These are phyloP conservation scores for Chlorella vulgaris DNA, from an alignment of 139 green algal genomes.

Conservation along the genomic window DNA sequence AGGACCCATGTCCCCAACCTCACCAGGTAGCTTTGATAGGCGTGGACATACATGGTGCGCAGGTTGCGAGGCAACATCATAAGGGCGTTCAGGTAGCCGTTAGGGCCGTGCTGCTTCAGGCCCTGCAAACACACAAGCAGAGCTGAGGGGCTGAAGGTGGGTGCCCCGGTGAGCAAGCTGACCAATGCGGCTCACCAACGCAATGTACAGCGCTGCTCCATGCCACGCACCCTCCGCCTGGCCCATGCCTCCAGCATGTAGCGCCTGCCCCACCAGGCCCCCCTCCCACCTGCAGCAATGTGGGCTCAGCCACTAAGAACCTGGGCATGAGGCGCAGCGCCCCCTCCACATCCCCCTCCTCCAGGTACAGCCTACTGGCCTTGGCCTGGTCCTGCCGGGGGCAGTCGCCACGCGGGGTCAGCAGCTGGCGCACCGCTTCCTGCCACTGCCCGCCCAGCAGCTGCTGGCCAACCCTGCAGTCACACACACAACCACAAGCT, in stretches of 20 bases:
- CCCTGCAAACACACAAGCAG: neutral
- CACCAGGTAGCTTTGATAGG: conserved; percentile 84
- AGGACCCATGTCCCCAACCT: neutral
- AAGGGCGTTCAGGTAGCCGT: conserved; percentile 48
- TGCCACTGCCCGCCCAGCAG: conserved; percentile 81
- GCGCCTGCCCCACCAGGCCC: neutral
- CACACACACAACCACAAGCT: no score
- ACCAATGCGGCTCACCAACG: neutral
- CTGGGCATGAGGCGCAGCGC: conserved; percentile 64
- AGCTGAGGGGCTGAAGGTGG: no score
- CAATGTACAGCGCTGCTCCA: no score
- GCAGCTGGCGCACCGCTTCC: conserved; percentile 68
- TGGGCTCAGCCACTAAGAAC: conserved; percentile 64
- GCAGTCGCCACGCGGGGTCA: conserved; percentile 45
- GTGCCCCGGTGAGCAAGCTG: neutral
- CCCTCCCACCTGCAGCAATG: conserved; percentile 56
- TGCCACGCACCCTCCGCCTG: no score
- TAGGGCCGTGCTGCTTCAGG: conserved; percentile 28
- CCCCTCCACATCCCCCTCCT: conserved; percentile 42
- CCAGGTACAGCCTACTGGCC: conserved; percentile 47
- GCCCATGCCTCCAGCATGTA: no score
- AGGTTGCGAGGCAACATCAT: conserved; percentile 76
- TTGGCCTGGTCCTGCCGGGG: conserved; percentile 29
- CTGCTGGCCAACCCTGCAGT: conserved; percentile 66
- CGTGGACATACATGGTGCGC: conserved; percentile 94